phyloP scores from a whole-genome alignment of 768 basidiomycete species.

The Tulasnella sp. region DNA sequence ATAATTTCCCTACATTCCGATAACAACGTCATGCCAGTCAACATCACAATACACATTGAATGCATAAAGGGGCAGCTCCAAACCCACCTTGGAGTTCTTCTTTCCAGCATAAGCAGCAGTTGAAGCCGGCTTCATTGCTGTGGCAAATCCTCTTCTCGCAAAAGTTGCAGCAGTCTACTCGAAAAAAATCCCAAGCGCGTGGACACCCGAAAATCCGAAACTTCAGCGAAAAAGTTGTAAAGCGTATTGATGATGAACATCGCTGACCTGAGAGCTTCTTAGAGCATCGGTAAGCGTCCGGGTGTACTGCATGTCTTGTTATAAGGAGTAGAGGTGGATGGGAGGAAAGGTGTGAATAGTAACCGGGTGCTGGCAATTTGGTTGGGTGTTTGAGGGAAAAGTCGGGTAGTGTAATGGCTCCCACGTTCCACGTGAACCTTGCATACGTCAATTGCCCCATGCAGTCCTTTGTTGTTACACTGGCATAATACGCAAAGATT shows the following conservation, averaged over 20 bases:
- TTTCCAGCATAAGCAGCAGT: constrained; percentile 84
- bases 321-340: background rate
- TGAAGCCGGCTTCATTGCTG: too few relatives aligned
- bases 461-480: background rate
- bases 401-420: constrained; percentile 5
- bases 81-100: constrained; percentile 72
- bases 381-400: constrained; percentile 9
- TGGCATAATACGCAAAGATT: background rate
- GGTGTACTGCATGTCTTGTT: constrained; percentile 16
- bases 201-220: too few relatives aligned
- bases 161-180: too few relatives aligned
- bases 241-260: background rate
- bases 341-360: background rate
- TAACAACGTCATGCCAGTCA: constrained; percentile 2
- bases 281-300: constrained; percentile 18
- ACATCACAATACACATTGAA: background rate
- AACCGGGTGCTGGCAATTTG: background rate
- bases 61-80: background rate
- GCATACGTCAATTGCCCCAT: background rate
- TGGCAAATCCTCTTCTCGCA: too few relatives aligned
- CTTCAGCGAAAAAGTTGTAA: too few relatives aligned
- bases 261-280: constrained; percentile 12
- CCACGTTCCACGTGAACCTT: constrained; percentile 1
- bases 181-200: too few relatives aligned
- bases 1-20: constrained; percentile 68